phyloP scores from a whole-genome alignment of 805 yeast genomes.

The Yamadazyma ubonensis region DNA sequence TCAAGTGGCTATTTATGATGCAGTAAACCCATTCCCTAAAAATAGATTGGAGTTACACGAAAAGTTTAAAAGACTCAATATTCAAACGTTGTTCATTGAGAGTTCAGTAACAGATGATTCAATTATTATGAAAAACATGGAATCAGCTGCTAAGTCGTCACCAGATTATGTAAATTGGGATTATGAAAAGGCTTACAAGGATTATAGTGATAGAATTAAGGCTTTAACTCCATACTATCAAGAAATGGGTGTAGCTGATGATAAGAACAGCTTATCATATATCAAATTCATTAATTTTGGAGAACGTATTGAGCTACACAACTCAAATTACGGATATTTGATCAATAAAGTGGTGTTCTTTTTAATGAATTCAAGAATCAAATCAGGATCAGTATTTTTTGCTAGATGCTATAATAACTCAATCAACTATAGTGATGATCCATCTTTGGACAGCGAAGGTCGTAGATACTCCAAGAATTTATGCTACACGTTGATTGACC shows the following conservation, averaged over 20 bases:
- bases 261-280: conserved; percentile 50
- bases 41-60: conserved; percentile 61
- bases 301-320: conserved; percentile 73
- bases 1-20: conserved; percentile 95
- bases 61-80: conserved; percentile 53
- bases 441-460: conserved; percentile 77
- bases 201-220: conserved; percentile 72
- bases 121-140: conserved; percentile 70
- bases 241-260: conserved; percentile 56
- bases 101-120: conserved; percentile 73
- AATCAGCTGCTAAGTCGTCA: conserved; percentile 75
- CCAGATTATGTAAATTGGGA: conserved; percentile 85
- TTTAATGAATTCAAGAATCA: conserved; percentile 85
- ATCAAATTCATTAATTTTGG: conserved; percentile 91
- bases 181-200: conserved; percentile 67
- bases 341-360: conserved; percentile 89
- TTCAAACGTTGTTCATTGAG: conserved; percentile 86
- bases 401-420: conserved; percentile 72
- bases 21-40: conserved; percentile 77
- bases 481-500: conserved; percentile 51
- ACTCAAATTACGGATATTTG: conserved; percentile 83
- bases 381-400: conserved; percentile 87
- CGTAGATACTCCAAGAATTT: conserved; percentile 62
- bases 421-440: conserved; percentile 69
- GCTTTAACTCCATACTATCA: conserved; percentile 69